Evolutionary conservation across 179 eudicot genomes (phyloP), one percentile per base, ranked within the genome.

Genomic region (Nepenthes alata): DNA sequence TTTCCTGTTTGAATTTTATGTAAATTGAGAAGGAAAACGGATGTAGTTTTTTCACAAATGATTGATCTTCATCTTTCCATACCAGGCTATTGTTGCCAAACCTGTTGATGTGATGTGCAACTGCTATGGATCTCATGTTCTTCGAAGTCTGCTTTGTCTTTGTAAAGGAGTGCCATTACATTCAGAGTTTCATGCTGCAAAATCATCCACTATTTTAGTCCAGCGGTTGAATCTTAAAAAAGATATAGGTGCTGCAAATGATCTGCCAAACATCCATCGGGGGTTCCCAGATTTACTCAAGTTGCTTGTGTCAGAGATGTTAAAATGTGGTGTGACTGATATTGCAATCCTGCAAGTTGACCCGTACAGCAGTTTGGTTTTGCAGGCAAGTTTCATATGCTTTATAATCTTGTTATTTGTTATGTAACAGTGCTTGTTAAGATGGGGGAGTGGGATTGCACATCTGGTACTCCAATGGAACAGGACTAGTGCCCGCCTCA

Each of bases 61-160:
- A 47, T 9, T 50, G 37, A 47, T 47, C 2, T 11, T 56, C 50
- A 35, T 57, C 34, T 60, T 58, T 55, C 44, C n/a, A 58, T 51
- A 37, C 38, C 86, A 91, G 98, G 89, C 72, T 66, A 75, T 93
- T 35, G 72, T 80, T 36, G 74, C 55, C 12, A 82, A 80, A 59
- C 87, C 95, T 74, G 80, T 84, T 38, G 75, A 78, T 48, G 77
- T 91, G 66, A 85, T 86, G 91, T 78, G 88, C 77, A 79, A 81
- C 73, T 80, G 95, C 72, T 66, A 93, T 72, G 96, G 95, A 65
- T 93, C 98, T 64, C 98, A 93, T 79, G 96, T 93, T 63, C 77
- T 93, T 5, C 79, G 98, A 55, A 85, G 96, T 72, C 81, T 93
- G 63, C 90, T 93, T 59, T 87, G 95, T 74, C 79, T 93, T 35